Evolutionary conservation across 148 eudicot species (phyloP).

Genomic region (Euryodendron excelsum): DNA sequence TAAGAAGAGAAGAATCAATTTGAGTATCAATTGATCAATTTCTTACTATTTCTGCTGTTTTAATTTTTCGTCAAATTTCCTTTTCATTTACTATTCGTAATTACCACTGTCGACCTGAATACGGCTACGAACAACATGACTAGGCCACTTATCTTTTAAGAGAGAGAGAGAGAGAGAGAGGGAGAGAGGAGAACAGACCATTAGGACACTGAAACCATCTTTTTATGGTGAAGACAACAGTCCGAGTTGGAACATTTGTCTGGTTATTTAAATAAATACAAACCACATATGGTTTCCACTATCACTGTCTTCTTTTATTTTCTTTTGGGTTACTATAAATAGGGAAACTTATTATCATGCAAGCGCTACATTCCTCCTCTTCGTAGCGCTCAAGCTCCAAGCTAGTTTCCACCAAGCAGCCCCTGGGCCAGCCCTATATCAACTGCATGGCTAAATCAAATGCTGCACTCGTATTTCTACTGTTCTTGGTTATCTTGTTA

Average conservation of each 20-base stretch:
- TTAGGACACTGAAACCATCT: too few relatives aligned
- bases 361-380: background rate
- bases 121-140: too few relatives aligned
- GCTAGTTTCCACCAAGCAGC: background rate
- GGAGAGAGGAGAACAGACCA: too few relatives aligned
- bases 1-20: too few relatives aligned
- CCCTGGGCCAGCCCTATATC: background rate
- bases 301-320: slow-evolving; percentile 1
- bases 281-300: slow-evolving; percentile 17
- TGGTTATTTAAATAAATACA: slow-evolving; percentile 9
- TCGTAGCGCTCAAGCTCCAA: slow-evolving; percentile 1
- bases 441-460: slow-evolving; percentile 14
- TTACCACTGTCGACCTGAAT: too few relatives aligned
- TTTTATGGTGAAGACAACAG: background rate
- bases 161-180: too few relatives aligned
- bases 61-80: too few relatives aligned
- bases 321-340: background rate
- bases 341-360: background rate
- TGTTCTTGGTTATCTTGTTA: slow-evolving; percentile 7
- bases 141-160: too few relatives aligned
- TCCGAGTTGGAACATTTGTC: slow-evolving; percentile 23
- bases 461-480: background rate
- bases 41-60: too few relatives aligned
- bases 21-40: too few relatives aligned
- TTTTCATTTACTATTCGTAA: too few relatives aligned